Evolutionary conservation across 371 early-diverging fungal species (phyloP), one percentile per base, ranked within the genome.

Genomic region (Choanephora cucurbitarum): DNA sequence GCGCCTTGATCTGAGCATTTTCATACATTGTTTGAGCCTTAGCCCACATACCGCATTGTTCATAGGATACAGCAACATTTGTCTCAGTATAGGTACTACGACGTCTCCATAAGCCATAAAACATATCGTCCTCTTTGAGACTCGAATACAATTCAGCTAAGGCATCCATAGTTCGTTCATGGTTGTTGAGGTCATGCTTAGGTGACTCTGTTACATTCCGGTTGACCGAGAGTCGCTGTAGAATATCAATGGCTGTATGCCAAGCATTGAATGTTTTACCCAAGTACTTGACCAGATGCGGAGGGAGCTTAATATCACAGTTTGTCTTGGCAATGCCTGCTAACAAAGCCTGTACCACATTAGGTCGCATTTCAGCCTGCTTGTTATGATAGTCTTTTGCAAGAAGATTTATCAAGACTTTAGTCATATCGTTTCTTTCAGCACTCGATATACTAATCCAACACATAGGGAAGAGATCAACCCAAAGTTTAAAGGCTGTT

Each of bases 11-110:
- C 59, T 99, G 99, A 0, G 97, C 96, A 28, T 80, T 86, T 74
- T 99, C 99, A 50, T 94, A 98, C 72, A 91, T 85, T 18, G 79
- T 70, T 70, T 99, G 99, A 0, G 99, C 97, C 37, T 90, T 86
- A 49, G 83, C 78, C 95, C 97, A 97, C 79, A 96, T 85, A 11
- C 95, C 97, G 23, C 83, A 75, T 74, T 99, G 98, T 64, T 97
- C 97, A 59, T 83, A 95, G 0, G 97, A 93, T 18, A 98, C 79
- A 2, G 99, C 99, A 10, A 90, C 82, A 60, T 96, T 95, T 5
- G 99, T 99, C 70, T 99, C 99, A 21, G 86, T 77, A 70, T 92
- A 99, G 24, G 91, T 81, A 52, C 94, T 93, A 37, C 95, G 88
- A 14, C 96, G 87, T 55, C 94, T 79, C 95, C 98, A 96, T 14